Evolutionary conservation across 202 grass and related monocot genomes (phyloP), one percentile per base, ranked within the genome.

Genomic region (Panicum hallii): DNA sequence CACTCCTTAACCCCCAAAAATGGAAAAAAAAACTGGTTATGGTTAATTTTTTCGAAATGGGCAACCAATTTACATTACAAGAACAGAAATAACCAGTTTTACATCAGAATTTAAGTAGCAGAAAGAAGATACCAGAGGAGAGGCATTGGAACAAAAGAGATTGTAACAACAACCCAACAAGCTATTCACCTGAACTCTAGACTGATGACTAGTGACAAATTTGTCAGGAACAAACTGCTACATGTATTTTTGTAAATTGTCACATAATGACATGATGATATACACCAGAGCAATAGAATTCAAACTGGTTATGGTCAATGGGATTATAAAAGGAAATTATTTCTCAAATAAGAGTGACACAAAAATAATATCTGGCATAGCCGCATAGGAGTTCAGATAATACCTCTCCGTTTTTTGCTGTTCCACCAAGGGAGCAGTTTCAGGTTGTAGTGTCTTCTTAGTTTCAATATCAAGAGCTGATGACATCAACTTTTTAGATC

Each of bases 371-470:
- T 56, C 34, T 70, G 36, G 36, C 12, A 55, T 63, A 74, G 19
- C 63, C 23, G 36, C 12, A 64, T 63, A 74, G 19, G 42, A 55
- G 9, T 47, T 79, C 34, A 68, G n/a, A 49, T 65, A 70, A 26
- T 65, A 89, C 84, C 74, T 54, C 44, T 67, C 79, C 34, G 49
- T 0, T 3, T 75, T 90, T 83, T 75, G 75, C 53, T 69, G 64
- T 70, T 73, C 70, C 44, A 80, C 53, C 53, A 63, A 75, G 11
- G 30, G 47, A 70, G 42, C 14, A 20, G 36, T 72, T 79, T 86
- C 74, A 86, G 69, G 53, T 87, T 69, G 74, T 42, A 44, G 57
- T 0, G 12, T 48, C 53, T 75, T 70, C 50, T 79, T 68, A 28
- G 75, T 69, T 63, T 75, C 74, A 83, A 12, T 54, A 50, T 74